phyloP scores from a whole-genome alignment of 225 moss, liverwort and hornwort genomes.

The Asterella californica region DNA sequence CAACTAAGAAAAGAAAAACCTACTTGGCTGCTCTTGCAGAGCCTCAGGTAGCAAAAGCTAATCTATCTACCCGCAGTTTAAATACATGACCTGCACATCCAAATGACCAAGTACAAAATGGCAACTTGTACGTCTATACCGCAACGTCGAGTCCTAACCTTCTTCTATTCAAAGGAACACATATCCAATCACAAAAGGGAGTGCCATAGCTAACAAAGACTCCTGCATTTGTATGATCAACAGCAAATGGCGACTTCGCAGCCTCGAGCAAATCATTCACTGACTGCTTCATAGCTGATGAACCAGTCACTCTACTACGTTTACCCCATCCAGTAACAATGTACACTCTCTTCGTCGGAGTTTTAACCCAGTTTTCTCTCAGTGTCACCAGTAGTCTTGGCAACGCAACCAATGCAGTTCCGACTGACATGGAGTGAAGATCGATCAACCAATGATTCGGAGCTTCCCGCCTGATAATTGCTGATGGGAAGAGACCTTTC shows the following conservation, averaged over 20 bases:
- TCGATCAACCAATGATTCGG: constrained; percentile 48
- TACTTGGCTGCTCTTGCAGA: constrained; percentile 2
- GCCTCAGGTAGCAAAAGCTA: neutral
- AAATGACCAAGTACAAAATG: neutral
- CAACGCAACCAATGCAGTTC: constrained; percentile 44
- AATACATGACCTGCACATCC: neutral
- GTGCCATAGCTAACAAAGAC: constrained; percentile 46
- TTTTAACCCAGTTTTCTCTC: constrained; percentile 29
- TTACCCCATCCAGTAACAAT: constrained; percentile 48
- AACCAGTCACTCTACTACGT: constrained; percentile 38
- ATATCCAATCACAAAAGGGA: constrained; percentile 47
- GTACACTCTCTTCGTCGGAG: constrained; percentile 44
- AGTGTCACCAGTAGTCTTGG: constrained; percentile 38
- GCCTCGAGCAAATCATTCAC: constrained; percentile 35
- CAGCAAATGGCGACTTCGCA: constrained; percentile 39
- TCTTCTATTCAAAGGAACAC: constrained; percentile 26
- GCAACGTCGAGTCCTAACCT: constrained; percentile 25
- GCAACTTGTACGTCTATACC: neutral
- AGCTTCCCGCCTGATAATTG: constrained; percentile 26
- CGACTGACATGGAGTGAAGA: constrained; percentile 40
- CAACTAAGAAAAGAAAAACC: neutral
- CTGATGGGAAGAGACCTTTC: constrained; percentile 32
- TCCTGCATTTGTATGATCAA: constrained; percentile 44
- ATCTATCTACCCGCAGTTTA: neutral
- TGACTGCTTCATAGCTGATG: constrained; percentile 43